Conservation (phyloP, 2,329 filamentous ascomycete genomes). For the Metarhizium anisopliae region DNA sequence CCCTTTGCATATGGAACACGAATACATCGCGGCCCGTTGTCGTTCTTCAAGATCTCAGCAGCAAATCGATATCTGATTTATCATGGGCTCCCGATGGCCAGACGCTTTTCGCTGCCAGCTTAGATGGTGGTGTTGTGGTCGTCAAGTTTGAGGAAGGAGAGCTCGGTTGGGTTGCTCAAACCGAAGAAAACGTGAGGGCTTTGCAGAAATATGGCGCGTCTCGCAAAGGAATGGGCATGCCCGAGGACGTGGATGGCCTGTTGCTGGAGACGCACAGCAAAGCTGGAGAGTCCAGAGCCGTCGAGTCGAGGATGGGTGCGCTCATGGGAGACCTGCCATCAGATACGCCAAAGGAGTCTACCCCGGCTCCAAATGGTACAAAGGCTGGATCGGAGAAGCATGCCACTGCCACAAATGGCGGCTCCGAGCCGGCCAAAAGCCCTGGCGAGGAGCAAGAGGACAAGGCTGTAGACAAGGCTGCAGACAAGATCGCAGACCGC, state of each 20-base stretch:
- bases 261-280: conserved; percentile 87
- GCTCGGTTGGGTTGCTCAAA: conserved; percentile 76
- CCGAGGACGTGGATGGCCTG: conserved; percentile 85
- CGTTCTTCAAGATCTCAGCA: conserved; percentile 78
- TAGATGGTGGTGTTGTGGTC: conserved; percentile 82
- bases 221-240: conserved; percentile 78
- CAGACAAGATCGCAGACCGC: conserved; percentile 44
- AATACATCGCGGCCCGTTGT: conserved; percentile 87
- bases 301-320: conserved; percentile 95
- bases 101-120: conserved; percentile 73
- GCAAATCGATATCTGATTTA: conserved; percentile 88
- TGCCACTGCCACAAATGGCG: conserved; percentile 28
- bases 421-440: conserved; percentile 21
- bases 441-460: conserved; percentile 39
- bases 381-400: conserved; percentile 33
- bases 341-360: conserved; percentile 40
- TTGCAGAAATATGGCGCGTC: conserved; percentile 88
- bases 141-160: conserved; percentile 79
- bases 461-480: conserved; percentile 45
- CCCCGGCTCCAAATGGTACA: conserved; percentile 39
- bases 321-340: conserved; percentile 78
- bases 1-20: conserved; percentile 94
- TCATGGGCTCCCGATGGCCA: conserved; percentile 91
- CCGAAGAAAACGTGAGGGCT: conserved; percentile 86
- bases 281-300: conserved; percentile 78